phyloP scores from a whole-genome alignment of 805 yeast genomes.

The Suhomyces kilbournensis region DNA sequence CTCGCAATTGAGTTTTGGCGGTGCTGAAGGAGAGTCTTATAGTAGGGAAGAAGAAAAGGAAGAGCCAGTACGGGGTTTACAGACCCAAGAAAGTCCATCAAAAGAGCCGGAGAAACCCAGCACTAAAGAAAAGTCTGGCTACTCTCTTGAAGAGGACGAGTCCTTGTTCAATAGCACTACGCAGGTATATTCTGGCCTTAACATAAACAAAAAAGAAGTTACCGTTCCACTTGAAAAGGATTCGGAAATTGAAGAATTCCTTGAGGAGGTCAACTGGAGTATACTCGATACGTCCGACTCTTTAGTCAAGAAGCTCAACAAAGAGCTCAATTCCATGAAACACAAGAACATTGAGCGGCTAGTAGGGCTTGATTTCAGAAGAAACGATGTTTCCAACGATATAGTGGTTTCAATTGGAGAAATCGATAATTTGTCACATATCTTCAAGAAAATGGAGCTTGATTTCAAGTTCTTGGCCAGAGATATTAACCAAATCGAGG shows the following conservation, averaged over 20 bases:
- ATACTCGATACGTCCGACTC: slow-evolving; percentile 60
- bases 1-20: slow-evolving; percentile 23
- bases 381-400: slow-evolving; percentile 30
- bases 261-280: slow-evolving; percentile 78
- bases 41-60: slow-evolving; percentile 3
- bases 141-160: slow-evolving; percentile 13
- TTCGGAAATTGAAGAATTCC: slow-evolving; percentile 57
- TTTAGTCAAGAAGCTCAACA: slow-evolving; percentile 54
- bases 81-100: background rate
- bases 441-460: slow-evolving; percentile 41
- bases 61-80: background rate
- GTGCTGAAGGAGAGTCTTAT: slow-evolving; percentile 1
- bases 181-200: background rate
- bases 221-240: slow-evolving; percentile 27
- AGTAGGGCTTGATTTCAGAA: slow-evolving; percentile 34
- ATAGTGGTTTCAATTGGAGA: slow-evolving; percentile 32
- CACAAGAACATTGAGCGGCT: slow-evolving; percentile 55
- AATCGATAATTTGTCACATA: slow-evolving; percentile 32
- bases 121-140: background rate
- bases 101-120: background rate
- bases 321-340: slow-evolving; percentile 60
- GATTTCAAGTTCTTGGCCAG: slow-evolving; percentile 47
- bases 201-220: slow-evolving; percentile 2
- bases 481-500: slow-evolving; percentile 69
- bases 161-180: slow-evolving; percentile 3